A percentile compares a stretch with the other conserved stretches of the same genome.
Conservation (phyloP, 192 early-diverging fungal genomes). For the Coemansia sp. region DNA sequence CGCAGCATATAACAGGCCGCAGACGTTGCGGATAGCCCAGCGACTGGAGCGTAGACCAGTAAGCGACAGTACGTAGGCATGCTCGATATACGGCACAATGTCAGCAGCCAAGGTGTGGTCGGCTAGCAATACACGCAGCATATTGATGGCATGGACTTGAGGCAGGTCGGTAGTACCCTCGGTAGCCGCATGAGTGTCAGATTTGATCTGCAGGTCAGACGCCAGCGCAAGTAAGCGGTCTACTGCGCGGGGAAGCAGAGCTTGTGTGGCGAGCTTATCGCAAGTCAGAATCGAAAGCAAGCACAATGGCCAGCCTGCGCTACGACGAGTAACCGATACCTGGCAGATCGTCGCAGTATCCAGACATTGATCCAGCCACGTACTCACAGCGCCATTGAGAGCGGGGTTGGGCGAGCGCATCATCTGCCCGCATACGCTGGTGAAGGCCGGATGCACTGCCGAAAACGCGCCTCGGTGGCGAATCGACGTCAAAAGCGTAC, state of each 20-base stretch:
- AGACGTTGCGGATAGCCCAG: slow-evolving; percentile 95
- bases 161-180: slow-evolving; percentile 80
- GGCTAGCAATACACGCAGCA: slow-evolving; percentile 80
- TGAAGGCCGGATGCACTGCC: slow-evolving; percentile 81
- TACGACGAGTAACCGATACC: slow-evolving; percentile 91
- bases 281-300: slow-evolving; percentile 82
- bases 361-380: slow-evolving; percentile 84
- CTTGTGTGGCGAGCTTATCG: slow-evolving; percentile 61
- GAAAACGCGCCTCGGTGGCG: slow-evolving; percentile 94
- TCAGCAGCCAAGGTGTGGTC: slow-evolving; percentile 78
- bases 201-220: slow-evolving; percentile 22
- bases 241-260: slow-evolving; percentile 69
- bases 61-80: slow-evolving; percentile 79
- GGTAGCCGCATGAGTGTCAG: not conserved
- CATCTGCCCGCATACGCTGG: slow-evolving; percentile 69
- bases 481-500: slow-evolving; percentile 68
- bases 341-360: slow-evolving; percentile 67
- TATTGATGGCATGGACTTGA: slow-evolving; percentile 94
- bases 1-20: slow-evolving; percentile 90
- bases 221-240: slow-evolving; percentile 67
- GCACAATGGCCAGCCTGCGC: slow-evolving; percentile 86
- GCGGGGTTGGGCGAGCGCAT: slow-evolving; percentile 58
- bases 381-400: slow-evolving; percentile 61
- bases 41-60: slow-evolving; percentile 75
- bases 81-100: slow-evolving; percentile 74